A percentile compares a stretch with the other conserved stretches of the same genome.
Conservation (phyloP, 345 rosid species). For the Abelmoschus esculentus region DNA sequence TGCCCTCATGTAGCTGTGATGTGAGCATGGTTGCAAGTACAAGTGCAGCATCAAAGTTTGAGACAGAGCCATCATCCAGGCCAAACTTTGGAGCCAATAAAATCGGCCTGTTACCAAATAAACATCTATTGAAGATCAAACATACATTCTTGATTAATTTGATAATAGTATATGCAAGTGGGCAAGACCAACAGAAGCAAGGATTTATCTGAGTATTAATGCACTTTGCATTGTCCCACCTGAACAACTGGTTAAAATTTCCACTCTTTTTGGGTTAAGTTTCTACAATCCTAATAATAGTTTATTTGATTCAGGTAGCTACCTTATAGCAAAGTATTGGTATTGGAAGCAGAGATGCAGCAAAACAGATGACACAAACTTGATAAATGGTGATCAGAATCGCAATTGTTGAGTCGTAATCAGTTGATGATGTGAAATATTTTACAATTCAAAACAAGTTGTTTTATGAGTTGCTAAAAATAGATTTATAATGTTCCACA, state of each 20-base stretch:
- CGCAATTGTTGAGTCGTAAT: not conserved
- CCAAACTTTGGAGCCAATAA: slow-evolving; percentile 87
- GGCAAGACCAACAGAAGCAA: not conserved
- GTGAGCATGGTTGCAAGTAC: slow-evolving; percentile 86
- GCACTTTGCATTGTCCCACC: not conserved
- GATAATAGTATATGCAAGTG: not conserved
- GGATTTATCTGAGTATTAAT: too few relatives aligned
- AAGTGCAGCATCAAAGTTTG: slow-evolving; percentile 77
- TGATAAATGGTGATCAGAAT: not conserved
- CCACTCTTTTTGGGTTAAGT: not conserved
- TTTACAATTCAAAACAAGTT: slow-evolving; percentile 2
- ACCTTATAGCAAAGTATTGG: not conserved
- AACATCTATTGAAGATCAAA: not conserved
- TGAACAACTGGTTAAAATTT: not conserved
- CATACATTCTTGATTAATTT: not conserved
- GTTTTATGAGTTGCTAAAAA: not conserved
- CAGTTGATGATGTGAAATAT: not conserved
- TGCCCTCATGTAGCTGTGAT: slow-evolving; percentile 70
- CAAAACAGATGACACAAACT: not conserved
- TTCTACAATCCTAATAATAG: not conserved
- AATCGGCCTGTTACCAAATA: slow-evolving; percentile 53
- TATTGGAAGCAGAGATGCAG: not conserved
- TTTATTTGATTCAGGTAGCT: not conserved
- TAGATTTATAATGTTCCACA: not conserved
- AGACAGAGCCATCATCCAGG: slow-evolving; percentile 55